A percentile compares a stretch with the other conserved stretches of the same genome.
Evolutionary conservation across 352 stramenopile species (phyloP).

Genomic region (Phytophthora megakarya): DNA sequence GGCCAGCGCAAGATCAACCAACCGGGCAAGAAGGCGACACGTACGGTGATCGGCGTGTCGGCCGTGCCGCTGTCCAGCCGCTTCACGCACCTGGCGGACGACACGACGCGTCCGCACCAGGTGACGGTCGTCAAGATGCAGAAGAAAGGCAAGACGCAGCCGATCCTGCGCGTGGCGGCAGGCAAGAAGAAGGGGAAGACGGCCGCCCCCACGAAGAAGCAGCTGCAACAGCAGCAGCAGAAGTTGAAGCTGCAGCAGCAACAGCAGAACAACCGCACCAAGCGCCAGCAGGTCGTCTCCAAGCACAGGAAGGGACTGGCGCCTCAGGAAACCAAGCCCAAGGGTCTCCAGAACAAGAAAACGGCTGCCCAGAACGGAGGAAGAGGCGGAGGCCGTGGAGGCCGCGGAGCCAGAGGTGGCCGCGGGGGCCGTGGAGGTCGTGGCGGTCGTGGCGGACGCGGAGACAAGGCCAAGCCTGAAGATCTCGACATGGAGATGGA

Average conservation of each 20-base stretch:
- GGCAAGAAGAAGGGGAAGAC: constrained; percentile 35
- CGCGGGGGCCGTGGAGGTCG: constrained; percentile 33
- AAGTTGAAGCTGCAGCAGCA: constrained; percentile 73
- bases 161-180: constrained; percentile 22
- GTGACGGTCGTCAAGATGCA: constrained; percentile 43
- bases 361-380: constrained; percentile 34
- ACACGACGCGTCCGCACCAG: constrained; percentile 39
- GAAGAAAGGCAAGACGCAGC: constrained; percentile 35
- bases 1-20: constrained; percentile 64
- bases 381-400: constrained; percentile 32
- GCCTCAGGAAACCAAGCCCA: constrained; percentile 39
- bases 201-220: constrained; percentile 23
- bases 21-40: constrained; percentile 48
- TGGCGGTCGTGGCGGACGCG: constrained; percentile 37
- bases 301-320: constrained; percentile 76
- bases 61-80: constrained; percentile 72
- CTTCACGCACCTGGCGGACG: constrained; percentile 71
- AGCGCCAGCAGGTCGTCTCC: constrained; percentile 78
- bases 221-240: constrained; percentile 50
- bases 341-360: constrained; percentile 39
- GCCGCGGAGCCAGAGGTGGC: constrained; percentile 25
- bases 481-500: constrained; percentile 91
- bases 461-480: constrained; percentile 58
- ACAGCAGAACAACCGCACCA: constrained; percentile 61
- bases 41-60: constrained; percentile 67